These are phyloP conservation scores for Podaxis sp. DNA, from an alignment of 768 basidiomycete genomes.

Conservation along the genomic window DNA sequence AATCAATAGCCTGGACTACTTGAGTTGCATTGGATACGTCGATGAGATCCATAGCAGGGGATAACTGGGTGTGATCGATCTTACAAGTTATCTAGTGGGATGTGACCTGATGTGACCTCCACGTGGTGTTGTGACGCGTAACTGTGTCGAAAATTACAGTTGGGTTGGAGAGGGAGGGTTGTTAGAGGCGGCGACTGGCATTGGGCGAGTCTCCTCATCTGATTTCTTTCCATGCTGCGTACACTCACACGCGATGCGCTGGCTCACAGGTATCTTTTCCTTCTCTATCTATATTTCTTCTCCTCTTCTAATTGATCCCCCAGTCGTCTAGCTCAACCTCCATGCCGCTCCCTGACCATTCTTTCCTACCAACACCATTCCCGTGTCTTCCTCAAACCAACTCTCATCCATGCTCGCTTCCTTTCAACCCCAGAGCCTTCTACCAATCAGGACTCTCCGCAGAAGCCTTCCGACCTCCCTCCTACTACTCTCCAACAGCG, in stretches of 20 bases:
- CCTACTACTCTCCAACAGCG: conserved; percentile 28
- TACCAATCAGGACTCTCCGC: background rate
- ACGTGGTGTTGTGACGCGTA: background rate
- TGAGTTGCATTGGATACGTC: background rate
- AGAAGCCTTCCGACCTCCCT: conserved; percentile 17
- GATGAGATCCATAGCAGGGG: background rate
- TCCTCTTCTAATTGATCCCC: background rate
- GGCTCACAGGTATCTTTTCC: conserved; percentile 13
- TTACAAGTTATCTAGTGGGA: too few relatives aligned
- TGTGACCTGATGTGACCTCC: background rate
- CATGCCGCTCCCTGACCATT: background rate
- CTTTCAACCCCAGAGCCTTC: conserved; percentile 16
- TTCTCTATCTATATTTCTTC: background rate
- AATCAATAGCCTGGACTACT: background rate
- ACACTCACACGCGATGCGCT: conserved; percentile 16
- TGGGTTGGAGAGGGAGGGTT: background rate
- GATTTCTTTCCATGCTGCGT: conserved; percentile 19
- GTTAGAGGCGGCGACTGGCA: background rate
- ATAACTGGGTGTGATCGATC: too few relatives aligned
- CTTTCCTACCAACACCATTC: background rate
- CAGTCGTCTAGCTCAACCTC: background rate
- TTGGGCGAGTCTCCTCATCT: background rate
- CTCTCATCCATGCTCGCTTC: conserved; percentile 12
- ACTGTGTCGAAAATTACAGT: conserved; percentile 1
- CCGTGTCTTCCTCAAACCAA: background rate